A percentile compares a stretch with the other conserved stretches of the same genome.
Evolutionary conservation across 139 green algal genomes (phyloP).

Genomic region (Chlorella sp.): DNA sequence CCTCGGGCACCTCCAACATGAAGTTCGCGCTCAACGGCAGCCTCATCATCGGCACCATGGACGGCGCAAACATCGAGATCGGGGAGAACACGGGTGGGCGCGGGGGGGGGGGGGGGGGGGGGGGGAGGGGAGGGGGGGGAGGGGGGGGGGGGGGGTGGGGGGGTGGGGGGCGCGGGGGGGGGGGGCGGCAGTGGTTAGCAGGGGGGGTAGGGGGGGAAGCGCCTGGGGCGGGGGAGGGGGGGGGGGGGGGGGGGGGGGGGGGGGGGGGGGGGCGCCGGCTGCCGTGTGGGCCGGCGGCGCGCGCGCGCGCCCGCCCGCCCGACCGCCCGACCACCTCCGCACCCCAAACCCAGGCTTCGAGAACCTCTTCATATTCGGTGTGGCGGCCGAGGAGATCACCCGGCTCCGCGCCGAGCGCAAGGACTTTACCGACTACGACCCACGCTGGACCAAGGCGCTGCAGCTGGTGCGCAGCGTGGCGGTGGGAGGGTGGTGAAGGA

Average conservation of each 20-base stretch:
- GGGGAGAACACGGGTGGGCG: slow-evolving; percentile 74
- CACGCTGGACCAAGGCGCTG: slow-evolving; percentile 64
- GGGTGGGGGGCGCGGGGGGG: no score
- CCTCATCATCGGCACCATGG: slow-evolving; percentile 98
- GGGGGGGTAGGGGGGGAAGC: no score
- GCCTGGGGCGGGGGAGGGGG: no score
- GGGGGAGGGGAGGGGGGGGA: slow-evolving; percentile 34
- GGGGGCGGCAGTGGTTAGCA: no score
- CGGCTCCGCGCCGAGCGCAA: slow-evolving; percentile 80
- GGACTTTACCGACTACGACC: slow-evolving; percentile 80
- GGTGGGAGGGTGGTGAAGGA: no score
- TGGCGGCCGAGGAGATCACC: slow-evolving; percentile 64
- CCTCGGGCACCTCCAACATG: slow-evolving; percentile 97
- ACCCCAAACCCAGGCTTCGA: slow-evolving; percentile 66
- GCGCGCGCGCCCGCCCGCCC: no score
- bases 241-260: no score
- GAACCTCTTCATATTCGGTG: slow-evolving; percentile 90
- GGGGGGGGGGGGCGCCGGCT: no score
- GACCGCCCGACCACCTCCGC: no score
- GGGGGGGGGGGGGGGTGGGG: no score
- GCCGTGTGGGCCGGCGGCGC: no score
- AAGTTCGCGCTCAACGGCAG: slow-evolving; percentile 99
- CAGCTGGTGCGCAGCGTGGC: no score
- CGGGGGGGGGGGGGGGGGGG: neutral
- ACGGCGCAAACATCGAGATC: slow-evolving; percentile 99